Evolutionary conservation across 257 asterid species (phyloP).

Genomic region (Solanum stenotomum): DNA sequence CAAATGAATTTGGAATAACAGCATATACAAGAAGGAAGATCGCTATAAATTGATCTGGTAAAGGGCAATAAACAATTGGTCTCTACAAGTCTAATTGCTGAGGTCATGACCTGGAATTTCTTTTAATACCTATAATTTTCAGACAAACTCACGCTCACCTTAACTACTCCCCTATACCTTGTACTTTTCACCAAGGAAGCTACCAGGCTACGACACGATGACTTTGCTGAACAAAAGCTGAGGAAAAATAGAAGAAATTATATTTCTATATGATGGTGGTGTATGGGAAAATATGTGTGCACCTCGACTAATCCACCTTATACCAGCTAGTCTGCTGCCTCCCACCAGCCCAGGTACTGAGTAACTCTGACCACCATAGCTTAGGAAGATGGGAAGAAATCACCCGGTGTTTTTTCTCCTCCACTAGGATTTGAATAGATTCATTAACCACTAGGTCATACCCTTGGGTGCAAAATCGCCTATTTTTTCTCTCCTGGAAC

Average conservation of each 20-base stretch:
- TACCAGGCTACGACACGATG: background rate
- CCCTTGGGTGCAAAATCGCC: background rate
- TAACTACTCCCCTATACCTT: background rate
- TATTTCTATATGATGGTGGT: background rate
- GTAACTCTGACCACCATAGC: background rate
- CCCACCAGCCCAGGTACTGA: background rate
- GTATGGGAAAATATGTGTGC: background rate
- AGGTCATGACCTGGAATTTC: background rate
- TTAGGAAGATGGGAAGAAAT: background rate
- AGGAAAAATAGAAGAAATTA: background rate
- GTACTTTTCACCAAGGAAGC: background rate
- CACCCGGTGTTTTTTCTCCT: background rate
- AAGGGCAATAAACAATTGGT: background rate
- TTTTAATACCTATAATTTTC: background rate
- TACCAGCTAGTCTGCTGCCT: background rate
- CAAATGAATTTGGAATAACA: background rate
- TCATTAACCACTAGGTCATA: background rate
- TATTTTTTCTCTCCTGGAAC: background rate
- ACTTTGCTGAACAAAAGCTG: background rate
- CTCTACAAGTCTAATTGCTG: background rate
- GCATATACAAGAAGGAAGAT: background rate
- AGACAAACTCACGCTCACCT: background rate
- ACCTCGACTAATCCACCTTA: background rate
- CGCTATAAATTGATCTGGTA: background rate
- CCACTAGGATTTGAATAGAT: background rate